A percentile compares a stretch with the other conserved stretches of the same genome.
These are phyloP conservation scores for Pyrus bretschneideri DNA, from an alignment of 306 rosid species.

Conservation along the genomic window DNA sequence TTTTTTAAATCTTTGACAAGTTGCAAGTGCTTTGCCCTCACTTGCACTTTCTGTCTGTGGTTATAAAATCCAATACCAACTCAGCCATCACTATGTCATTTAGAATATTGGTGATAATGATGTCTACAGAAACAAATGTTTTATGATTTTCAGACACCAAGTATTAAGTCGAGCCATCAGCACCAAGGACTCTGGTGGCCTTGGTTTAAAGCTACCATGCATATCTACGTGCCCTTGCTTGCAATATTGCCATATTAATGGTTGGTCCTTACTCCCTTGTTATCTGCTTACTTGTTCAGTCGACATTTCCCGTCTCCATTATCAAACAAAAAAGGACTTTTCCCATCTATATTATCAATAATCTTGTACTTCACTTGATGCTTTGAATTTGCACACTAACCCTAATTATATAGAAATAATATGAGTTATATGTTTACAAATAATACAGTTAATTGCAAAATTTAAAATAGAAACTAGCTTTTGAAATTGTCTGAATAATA, in stretches of 20 bases:
- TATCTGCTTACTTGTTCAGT: neutral
- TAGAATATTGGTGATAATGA: neutral
- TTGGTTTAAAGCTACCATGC: neutral
- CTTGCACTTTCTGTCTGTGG: conserved; percentile 1
- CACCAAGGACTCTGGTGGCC: conserved; percentile 4
- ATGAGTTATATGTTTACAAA: too few relatives aligned
- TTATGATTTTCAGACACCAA: neutral
- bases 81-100: neutral
- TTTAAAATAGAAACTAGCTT: neutral
- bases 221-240: neutral
- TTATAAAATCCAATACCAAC: conserved; percentile 5
- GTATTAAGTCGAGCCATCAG: neutral
- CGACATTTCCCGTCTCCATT: neutral
- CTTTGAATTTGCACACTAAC: neutral
- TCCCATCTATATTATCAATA: neutral
- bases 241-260: neutral
- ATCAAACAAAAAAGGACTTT: neutral
- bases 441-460: neutral
- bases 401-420: neutral
- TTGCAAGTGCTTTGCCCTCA: neutral
- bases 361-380: neutral
- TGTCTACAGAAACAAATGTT: neutral
- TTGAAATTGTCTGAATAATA: neutral
- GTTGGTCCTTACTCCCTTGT: neutral
- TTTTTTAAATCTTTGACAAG: neutral